Base-by-base conservation (phyloP, 257 asterid genomes). In the Scutellaria minor region DNA sequence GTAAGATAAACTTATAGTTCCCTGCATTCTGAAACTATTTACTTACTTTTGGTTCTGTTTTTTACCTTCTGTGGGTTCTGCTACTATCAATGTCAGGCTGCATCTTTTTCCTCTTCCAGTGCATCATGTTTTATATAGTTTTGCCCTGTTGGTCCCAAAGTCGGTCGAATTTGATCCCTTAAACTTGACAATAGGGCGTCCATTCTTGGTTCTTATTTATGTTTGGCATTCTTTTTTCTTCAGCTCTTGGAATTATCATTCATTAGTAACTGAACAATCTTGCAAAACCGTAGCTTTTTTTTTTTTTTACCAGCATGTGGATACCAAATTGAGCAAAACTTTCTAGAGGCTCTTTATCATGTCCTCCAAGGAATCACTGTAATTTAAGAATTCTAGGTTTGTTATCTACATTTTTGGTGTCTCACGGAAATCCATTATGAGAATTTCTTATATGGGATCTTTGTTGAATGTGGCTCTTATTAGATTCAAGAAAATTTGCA, bases 111-210 rank as follows among this genome's bases (percentile, higher is more conserved):
- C 41, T 39, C 60, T 67, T 9, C 27, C 11, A 15, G 7, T 18
- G 18, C 4, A 44, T 22, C 55, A 45, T 42, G 55, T 31, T 61
- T 31, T 61, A 2, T 63, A 18, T 52, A n/a, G 27, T 59, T 44
- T 51, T 59, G 67, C n/a, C 56, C n/a, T 41, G 58, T 72, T 60
- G 39, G 51, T 11, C 5, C 57, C 59, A 15, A 39, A 67, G 50
- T 77, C 20, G 52, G 12, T 73, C 42, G 6, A 20, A 65, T 60
- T 61, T n/a, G 40, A 55, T 64, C 39, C 14, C 42, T 45, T 10
- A 41, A 72, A 27, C 47, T 58, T 66, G 56, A 5, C 44, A 59
- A 67, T 68, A 50, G 24, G 60, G 10, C 9, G 48, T 31, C 31
- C 7, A 42, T 44, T 70, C 67, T 58, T 46, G 50, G n/a, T 31